These are phyloP conservation scores for Solanum neorickii DNA, from an alignment of 257 asterid species.

Conservation along the genomic window DNA sequence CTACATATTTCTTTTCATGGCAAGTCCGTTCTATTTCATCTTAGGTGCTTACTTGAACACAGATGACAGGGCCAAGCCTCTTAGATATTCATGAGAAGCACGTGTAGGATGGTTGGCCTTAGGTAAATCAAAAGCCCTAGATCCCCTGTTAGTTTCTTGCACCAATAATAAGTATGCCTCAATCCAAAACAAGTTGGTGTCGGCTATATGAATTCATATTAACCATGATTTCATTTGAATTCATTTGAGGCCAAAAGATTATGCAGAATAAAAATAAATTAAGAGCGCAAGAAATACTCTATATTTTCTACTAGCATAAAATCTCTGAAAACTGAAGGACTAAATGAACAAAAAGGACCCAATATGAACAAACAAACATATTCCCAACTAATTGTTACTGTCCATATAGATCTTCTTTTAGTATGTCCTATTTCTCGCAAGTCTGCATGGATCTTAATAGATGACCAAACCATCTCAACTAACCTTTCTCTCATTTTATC, in stretches of 20 bases:
- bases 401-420: neutral
- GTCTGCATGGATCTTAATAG: neutral
- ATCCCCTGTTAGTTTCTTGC: neutral
- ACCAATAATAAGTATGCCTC: neutral
- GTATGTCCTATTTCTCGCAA: neutral
- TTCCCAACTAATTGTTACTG: neutral
- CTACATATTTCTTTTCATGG: neutral
- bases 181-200: neutral
- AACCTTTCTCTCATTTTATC: neutral
- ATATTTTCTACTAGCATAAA: neutral
- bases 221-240: neutral
- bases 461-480: neutral
- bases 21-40: neutral
- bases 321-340: neutral
- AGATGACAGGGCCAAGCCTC: neutral
- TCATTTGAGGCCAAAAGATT: neutral
- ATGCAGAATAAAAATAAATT: neutral
- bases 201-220: neutral
- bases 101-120: neutral
- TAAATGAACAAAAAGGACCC: neutral
- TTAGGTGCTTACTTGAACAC: neutral
- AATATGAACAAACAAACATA: neutral
- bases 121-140: neutral
- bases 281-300: neutral
- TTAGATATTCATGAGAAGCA: neutral